Evolutionary conservation across 176 grass and related monocot genomes (phyloP).

Genomic region (Oryza meyeriana): DNA sequence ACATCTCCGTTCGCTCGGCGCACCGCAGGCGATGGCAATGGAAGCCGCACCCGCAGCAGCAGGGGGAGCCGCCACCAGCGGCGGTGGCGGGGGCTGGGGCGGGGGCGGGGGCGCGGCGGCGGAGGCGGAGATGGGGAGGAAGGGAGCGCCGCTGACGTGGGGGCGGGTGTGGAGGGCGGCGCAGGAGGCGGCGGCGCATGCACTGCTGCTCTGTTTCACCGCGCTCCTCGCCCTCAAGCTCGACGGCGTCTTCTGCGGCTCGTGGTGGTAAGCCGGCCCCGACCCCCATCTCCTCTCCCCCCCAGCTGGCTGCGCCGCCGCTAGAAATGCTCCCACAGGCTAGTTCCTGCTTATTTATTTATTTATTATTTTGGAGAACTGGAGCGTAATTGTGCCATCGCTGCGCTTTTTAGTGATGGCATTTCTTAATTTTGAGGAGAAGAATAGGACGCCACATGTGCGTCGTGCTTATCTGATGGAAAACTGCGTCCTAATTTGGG

Average conservation of each 20-base stretch:
- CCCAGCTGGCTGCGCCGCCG: neutral
- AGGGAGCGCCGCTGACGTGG: constrained; percentile 39
- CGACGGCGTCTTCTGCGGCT: constrained; percentile 49
- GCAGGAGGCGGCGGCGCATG: constrained; percentile 57
- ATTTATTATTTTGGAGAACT: too few relatives aligned
- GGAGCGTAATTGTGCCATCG: neutral
- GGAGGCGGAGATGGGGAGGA: neutral
- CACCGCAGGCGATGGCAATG: constrained; percentile 6
- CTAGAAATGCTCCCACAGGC: neutral
- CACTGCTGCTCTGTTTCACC: constrained; percentile 74
- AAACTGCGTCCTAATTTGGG: neutral
- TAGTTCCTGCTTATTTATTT: too few relatives aligned
- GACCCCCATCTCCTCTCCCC: neutral
- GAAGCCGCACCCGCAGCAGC: neutral
- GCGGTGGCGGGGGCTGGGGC: neutral
- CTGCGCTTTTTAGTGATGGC: neutral
- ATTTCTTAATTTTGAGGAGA: neutral
- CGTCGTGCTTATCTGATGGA: neutral
- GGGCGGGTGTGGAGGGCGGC: constrained; percentile 44
- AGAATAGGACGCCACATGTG: neutral
- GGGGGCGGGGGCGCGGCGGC: too few relatives aligned
- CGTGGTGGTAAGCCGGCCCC: constrained; percentile 58
- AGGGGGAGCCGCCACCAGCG: neutral
- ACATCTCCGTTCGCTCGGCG: neutral
- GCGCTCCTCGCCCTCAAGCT: constrained; percentile 67